Evolutionary conservation across 2,329 filamentous ascomycete genomes (phyloP), one percentile per base, ranked within the genome.

Genomic region (Sporothrix humicola): DNA sequence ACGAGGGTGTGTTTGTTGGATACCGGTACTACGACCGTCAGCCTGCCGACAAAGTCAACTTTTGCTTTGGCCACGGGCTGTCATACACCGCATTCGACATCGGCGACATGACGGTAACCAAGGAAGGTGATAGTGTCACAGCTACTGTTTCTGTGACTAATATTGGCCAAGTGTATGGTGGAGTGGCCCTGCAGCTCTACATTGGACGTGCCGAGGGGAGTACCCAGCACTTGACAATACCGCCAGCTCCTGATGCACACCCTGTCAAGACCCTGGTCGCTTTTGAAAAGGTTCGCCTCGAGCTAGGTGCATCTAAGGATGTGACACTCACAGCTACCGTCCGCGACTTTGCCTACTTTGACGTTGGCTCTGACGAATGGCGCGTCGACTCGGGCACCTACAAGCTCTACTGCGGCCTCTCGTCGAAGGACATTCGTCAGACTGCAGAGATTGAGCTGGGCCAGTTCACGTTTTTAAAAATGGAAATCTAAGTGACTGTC

Each of bases 1-100:
- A 91, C 54, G 93, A 95, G 81, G 93, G 93, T 74, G 85, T 96
- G 54, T 95, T 93, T 80, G 85, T 95, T 46, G 93, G 93, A 1
- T 95, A 96, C 82, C 86, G 92, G n/a, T 93, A 90, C 83, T 95
- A 94, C 80, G 93, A 96, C 78, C 56, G 58, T 6, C 46, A 20
- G 46, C 31, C 70, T 4, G 58, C 26, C 2, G 3, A 12, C 3
- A 90, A 88, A 77, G 86, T 71, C 48, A 42, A 48, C 46, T 95
- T 94, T 81, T 87, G 91, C 73, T 96, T 96, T 79, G 93, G 93
- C 15, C 90, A 94, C 79, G 93, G 93, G 0, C 84, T 96, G 1
- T 93, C 91, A 12, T 95, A 95, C 81, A 94, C 92, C 0, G 89
- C 84, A 0, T 95, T 95, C 31, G 54, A 17, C 10, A n/a, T 65